Evolutionary conservation across 306 rosid genomes (phyloP).

Genomic region (Lathyrus sativus): DNA sequence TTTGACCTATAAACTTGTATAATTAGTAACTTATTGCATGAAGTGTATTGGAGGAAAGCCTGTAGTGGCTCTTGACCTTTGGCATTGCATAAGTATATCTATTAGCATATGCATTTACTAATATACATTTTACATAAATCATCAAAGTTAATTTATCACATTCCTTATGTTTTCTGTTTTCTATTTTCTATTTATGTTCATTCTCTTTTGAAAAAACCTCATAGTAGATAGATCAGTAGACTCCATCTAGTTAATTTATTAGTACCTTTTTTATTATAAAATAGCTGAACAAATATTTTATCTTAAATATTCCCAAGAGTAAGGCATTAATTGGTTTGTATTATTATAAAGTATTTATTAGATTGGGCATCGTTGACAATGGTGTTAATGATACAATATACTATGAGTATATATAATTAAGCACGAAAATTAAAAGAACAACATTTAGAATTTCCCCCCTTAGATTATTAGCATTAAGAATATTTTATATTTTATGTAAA

Average conservation of each 20-base stretch:
- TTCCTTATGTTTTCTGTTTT: conserved; percentile 4
- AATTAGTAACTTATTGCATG: conserved; percentile 20
- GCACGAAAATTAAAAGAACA: not conserved
- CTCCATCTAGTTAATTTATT: conserved; percentile 18
- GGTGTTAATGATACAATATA: conserved; percentile 16
- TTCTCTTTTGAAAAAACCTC: not conserved
- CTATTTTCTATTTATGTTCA: conserved; percentile 7
- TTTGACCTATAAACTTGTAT: conserved; percentile 46
- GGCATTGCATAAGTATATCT: conserved; percentile 10
- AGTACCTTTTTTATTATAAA: conserved; percentile 9
- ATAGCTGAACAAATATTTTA: conserved; percentile 6
- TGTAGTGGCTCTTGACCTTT: not conserved
- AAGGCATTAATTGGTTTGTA: conserved; percentile 32
- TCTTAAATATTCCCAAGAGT: conserved; percentile 31
- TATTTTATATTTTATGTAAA: conserved; percentile 1
- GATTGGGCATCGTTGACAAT: conserved; percentile 33
- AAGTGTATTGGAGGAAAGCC: conserved; percentile 19
- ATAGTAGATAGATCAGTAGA: not conserved
- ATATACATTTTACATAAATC: conserved; percentile 10
- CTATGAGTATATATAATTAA: too few species aligned
- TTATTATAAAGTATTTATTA: not conserved
- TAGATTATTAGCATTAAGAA: not conserved
- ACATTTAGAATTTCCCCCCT: conserved; percentile 11
- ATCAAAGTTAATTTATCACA: not conserved
- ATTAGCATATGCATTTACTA: not conserved